Percentiles rank a stretch among this genome's conserved stretches.
phyloP scores from a whole-genome alignment of 768 basidiomycete genomes.

The Tulasnella sp. region DNA sequence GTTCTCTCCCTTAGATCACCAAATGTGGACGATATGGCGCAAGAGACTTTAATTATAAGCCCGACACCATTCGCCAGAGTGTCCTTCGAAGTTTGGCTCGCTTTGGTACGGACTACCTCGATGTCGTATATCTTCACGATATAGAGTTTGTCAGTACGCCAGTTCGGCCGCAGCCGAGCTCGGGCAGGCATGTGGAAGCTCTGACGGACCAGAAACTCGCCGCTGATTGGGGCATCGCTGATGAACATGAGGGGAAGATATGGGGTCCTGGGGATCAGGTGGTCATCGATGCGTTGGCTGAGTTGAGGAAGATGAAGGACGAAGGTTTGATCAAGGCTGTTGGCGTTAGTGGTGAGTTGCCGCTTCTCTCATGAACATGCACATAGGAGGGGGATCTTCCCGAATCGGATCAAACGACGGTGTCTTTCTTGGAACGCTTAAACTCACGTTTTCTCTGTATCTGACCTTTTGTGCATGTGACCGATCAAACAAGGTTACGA shows the following conservation, averaged over 20 bases:
- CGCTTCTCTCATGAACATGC: too few species aligned
- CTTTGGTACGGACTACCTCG: conserved; percentile 65
- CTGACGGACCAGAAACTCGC: conserved; percentile 36
- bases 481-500: conserved; percentile 63
- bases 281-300: conserved; percentile 54
- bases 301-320: conserved; percentile 54
- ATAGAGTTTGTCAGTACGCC: conserved; percentile 61
- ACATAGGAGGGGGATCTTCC: too few species aligned
- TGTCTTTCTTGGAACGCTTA: too few species aligned
- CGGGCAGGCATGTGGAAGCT: conserved; percentile 47
- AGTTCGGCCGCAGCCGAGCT: conserved; percentile 32
- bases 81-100: conserved; percentile 56
- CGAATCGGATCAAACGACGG: too few species aligned
- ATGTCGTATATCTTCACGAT: conserved; percentile 75
- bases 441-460: too few species aligned
- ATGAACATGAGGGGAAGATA: conserved; percentile 45
- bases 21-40: conserved; percentile 74
- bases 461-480: too few species aligned
- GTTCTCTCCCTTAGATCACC: conserved; percentile 45
- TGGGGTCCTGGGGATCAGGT: conserved; percentile 61
- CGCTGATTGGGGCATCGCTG: conserved; percentile 51
- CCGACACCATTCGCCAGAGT: conserved; percentile 50
- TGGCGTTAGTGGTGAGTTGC: conserved; percentile 68
- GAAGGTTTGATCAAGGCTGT: conserved; percentile 63
- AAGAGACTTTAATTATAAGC: conserved; percentile 60